Evolutionary conservation across 768 basidiomycete genomes (phyloP).

Genomic region (Suillus placidus): DNA sequence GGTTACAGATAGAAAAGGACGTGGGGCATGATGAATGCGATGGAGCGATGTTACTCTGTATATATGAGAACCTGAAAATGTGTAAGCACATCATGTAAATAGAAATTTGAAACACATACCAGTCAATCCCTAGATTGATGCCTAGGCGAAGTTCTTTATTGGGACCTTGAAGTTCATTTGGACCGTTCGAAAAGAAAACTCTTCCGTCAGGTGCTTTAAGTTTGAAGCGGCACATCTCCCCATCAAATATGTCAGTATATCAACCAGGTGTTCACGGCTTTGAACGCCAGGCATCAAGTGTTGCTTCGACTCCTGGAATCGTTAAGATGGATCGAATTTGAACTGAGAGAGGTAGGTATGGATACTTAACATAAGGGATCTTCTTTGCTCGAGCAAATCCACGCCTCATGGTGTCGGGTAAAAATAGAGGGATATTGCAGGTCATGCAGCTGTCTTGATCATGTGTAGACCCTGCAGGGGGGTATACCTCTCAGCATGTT

Average conservation of each 20-base stretch:
- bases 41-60: conserved; percentile 36
- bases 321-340: conserved; percentile 15
- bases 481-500: not conserved
- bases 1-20: conserved; percentile 37
- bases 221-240: conserved; percentile 22
- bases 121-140: conserved; percentile 34
- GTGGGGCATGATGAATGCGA: conserved; percentile 39
- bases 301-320: conserved; percentile 30
- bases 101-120: conserved; percentile 21
- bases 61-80: conserved; percentile 38
- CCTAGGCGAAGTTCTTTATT: conserved; percentile 34
- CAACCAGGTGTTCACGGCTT: conserved; percentile 9
- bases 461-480: not conserved
- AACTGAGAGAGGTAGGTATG: conserved; percentile 10
- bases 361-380: conserved; percentile 11
- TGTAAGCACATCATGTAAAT: not conserved
- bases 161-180: conserved; percentile 12
- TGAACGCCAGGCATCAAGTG: conserved; percentile 21
- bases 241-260: conserved; percentile 33
- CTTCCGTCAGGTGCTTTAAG: conserved; percentile 29
- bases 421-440: conserved; percentile 43
- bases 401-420: conserved; percentile 23
- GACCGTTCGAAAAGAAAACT: conserved; percentile 28
- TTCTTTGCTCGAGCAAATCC: not conserved
- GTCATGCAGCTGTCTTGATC: conserved; percentile 27